Conservation (phyloP, 495 filamentous ascomycete genomes). For the Neurospora tetraspora region DNA sequence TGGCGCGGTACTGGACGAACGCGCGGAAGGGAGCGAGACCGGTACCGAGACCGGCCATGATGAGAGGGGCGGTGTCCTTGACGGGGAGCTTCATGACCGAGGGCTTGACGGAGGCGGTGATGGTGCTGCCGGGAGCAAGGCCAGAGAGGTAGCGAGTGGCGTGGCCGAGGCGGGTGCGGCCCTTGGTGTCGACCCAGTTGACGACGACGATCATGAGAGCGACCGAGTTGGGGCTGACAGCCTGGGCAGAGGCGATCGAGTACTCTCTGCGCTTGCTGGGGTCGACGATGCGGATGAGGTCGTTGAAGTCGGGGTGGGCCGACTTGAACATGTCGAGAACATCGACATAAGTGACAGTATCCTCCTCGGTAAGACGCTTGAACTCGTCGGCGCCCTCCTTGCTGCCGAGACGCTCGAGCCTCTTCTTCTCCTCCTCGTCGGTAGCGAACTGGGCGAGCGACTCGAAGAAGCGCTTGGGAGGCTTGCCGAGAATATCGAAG, state of each 20-base stretch:
- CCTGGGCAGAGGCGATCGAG: slow-evolving; percentile 92
- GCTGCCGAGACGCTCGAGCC: slow-evolving; percentile 64
- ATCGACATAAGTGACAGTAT: slow-evolving; percentile 88
- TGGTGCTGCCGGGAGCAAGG: slow-evolving; percentile 59
- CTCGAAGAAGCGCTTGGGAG: slow-evolving; percentile 96
- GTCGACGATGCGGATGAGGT: slow-evolving; percentile 78
- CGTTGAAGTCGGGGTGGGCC: slow-evolving; percentile 80
- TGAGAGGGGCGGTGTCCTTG: slow-evolving; percentile 76
- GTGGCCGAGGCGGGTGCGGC: slow-evolving; percentile 85
- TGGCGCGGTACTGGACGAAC: slow-evolving; percentile 94
- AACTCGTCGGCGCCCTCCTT: slow-evolving; percentile 87
- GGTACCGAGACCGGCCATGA: slow-evolving; percentile 99
- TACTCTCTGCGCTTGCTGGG: slow-evolving; percentile 96
- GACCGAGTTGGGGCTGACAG: slow-evolving; percentile 76
- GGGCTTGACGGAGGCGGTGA: slow-evolving; percentile 91
- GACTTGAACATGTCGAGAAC: slow-evolving; percentile 79
- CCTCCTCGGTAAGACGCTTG: slow-evolving; percentile 87
- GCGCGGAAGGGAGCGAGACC: slow-evolving; percentile 96
- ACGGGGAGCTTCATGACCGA: slow-evolving; percentile 93
- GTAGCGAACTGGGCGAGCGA: slow-evolving; percentile 76
- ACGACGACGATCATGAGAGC: slow-evolving; percentile 98
- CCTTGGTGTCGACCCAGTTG: slow-evolving; percentile 78
- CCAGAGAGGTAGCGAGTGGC: slow-evolving; percentile 78
- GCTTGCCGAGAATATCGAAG: slow-evolving; percentile 92
- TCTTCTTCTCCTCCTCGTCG: slow-evolving; percentile 71